phyloP scores from a whole-genome alignment of 2,329 filamentous ascomycete genomes.

The Aschersonia sp. region DNA sequence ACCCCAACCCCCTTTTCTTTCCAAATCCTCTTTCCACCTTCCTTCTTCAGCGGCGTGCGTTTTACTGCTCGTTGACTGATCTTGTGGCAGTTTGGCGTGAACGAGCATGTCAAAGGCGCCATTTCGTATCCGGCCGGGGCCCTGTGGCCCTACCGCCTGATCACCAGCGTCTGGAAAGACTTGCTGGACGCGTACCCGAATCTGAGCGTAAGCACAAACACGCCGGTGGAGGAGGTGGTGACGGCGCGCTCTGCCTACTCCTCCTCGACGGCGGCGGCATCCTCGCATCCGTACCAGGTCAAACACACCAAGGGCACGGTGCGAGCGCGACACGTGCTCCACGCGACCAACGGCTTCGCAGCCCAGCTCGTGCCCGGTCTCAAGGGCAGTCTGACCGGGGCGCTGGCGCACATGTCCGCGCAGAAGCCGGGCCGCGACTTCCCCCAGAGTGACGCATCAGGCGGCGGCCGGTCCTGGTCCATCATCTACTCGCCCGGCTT shows the following conservation, averaged over 20 bases:
- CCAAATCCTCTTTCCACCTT: no score
- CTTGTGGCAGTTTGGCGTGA: constrained; percentile 18
- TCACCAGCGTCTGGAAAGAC: constrained; percentile 28
- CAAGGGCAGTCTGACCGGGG: constrained; percentile 26
- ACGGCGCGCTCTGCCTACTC: background rate
- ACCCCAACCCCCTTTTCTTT: no score
- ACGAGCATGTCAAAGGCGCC: constrained; percentile 22
- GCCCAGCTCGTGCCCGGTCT: constrained; percentile 35
- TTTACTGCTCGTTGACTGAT: background rate
- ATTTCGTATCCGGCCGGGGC: constrained; percentile 31
- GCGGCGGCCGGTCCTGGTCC: constrained; percentile 31
- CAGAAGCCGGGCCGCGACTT: constrained; percentile 25
- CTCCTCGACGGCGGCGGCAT: background rate
- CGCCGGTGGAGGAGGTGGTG: constrained; percentile 17
- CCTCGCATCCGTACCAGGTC: constrained; percentile 22
- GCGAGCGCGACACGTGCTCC: constrained; percentile 33
- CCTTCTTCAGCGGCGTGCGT: no score
- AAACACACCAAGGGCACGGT: constrained; percentile 29
- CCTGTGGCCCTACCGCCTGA: constrained; percentile 34
- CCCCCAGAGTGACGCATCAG: constrained; percentile 5
- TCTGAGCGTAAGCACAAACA: constrained; percentile 23
- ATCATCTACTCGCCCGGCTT: constrained; percentile 30
- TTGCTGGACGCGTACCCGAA: constrained; percentile 19
- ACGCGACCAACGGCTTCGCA: constrained; percentile 42
- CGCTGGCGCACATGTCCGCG: constrained; percentile 34